Percentiles rank a stretch among this genome's conserved stretches.
phyloP scores from a whole-genome alignment of 2,329 filamentous ascomycete genomes.

The Periconia digitata region DNA sequence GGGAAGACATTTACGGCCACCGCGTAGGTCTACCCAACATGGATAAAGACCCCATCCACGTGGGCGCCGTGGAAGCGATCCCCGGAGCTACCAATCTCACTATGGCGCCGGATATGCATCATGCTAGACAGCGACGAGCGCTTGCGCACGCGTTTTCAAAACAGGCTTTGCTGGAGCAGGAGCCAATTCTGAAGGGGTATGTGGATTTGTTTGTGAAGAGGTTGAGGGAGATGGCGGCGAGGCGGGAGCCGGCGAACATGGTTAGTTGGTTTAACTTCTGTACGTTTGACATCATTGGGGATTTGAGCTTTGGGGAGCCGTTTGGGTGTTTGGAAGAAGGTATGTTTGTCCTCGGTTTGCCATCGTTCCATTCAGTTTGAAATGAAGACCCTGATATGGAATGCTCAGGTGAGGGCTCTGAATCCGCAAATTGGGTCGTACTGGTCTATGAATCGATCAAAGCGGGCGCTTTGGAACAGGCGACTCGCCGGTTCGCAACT shows the following conservation, averaged over 20 bases:
- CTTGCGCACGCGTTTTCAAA: constrained; percentile 47
- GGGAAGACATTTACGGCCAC: constrained; percentile 39
- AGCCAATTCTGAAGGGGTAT: constrained; percentile 44
- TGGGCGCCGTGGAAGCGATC: constrained; percentile 38
- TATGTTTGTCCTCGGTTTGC: constrained; percentile 6
- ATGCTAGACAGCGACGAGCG: constrained; percentile 43
- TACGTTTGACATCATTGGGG: constrained; percentile 38
- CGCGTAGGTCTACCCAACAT: constrained; percentile 34
- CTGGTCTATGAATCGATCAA: constrained; percentile 40
- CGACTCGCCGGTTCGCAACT: constrained; percentile 29
- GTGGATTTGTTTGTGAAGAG: constrained; percentile 44
- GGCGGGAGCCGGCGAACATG: constrained; percentile 32
- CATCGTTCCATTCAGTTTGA: neutral
- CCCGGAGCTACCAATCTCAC: constrained; percentile 41
- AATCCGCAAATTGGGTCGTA: constrained; percentile 37
- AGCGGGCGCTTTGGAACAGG: constrained; percentile 33
- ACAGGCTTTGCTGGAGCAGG: constrained; percentile 44
- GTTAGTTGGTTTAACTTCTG: constrained; percentile 39
- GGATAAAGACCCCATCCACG: constrained; percentile 39
- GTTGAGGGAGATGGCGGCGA: constrained; percentile 38
- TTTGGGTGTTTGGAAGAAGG: constrained; percentile 36
- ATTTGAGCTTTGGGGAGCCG: constrained; percentile 35
- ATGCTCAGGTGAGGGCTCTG: constrained; percentile 28
- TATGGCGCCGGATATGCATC: constrained; percentile 42
- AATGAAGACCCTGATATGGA: constrained; percentile 2